Evolutionary conservation across 2,329 filamentous ascomycete species (phyloP).

Genomic region (Penicillium sp.): DNA sequence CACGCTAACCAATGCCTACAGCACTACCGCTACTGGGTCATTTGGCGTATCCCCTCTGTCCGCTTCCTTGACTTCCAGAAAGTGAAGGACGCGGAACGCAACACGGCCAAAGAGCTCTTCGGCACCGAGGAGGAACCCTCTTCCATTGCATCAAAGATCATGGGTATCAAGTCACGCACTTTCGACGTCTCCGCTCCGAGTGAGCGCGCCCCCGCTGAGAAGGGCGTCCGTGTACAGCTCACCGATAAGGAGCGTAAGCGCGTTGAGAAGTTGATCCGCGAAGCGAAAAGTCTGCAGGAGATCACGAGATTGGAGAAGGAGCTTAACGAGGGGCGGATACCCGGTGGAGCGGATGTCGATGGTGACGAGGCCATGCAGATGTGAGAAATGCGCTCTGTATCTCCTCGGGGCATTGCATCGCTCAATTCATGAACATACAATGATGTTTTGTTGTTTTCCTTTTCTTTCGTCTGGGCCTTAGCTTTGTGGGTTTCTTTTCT

Average conservation of each 20-base stretch:
- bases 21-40: constrained; percentile 88
- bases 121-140: constrained; percentile 74
- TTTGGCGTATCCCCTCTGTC: constrained; percentile 79
- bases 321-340: constrained; percentile 81
- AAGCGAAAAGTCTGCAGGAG: constrained; percentile 83
- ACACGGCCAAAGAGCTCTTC: constrained; percentile 73
- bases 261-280: constrained; percentile 80
- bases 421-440: constrained; percentile 14
- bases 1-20: constrained; percentile 38
- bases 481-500: constrained; percentile 9
- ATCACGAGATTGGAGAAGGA: constrained; percentile 89
- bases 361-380: constrained; percentile 39
- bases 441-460: constrained; percentile 10
- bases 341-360: constrained; percentile 54
- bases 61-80: constrained; percentile 91
- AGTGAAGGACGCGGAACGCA: constrained; percentile 80
- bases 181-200: constrained; percentile 54
- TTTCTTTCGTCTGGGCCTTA: constrained; percentile 13
- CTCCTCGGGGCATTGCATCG: neutral
- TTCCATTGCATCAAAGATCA: constrained; percentile 76
- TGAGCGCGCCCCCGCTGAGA: constrained; percentile 47
- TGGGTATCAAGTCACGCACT: constrained; percentile 75
- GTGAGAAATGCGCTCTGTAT: constrained; percentile 20
- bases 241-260: constrained; percentile 84
- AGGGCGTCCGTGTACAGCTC: constrained; percentile 73